Percentiles rank a stretch among this genome's conserved stretches.
Evolutionary conservation across 1,284 basidiomycete species (phyloP).

Genomic region (Ganoderma boninense): DNA sequence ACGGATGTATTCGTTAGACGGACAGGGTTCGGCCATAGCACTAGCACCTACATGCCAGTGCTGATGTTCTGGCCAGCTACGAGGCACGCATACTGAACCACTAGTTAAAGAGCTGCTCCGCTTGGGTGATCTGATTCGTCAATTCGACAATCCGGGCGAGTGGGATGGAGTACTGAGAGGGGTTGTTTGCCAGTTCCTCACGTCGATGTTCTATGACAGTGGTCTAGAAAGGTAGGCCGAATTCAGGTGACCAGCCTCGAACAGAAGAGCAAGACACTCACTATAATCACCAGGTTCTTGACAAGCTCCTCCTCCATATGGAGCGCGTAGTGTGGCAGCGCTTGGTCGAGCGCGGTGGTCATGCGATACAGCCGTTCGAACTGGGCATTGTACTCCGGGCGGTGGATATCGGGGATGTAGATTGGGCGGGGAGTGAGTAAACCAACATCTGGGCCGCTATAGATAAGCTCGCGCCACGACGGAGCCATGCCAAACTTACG

Average conservation of each 20-base stretch:
- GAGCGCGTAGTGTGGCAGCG: constrained; percentile 55
- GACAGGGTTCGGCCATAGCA: too few relatives aligned
- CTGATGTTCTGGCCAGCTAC: neutral
- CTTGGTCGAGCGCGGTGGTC: constrained; percentile 55
- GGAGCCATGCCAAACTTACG: constrained; percentile 16
- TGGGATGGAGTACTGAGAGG: constrained; percentile 61
- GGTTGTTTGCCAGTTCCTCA: constrained; percentile 47
- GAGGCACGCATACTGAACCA: constrained; percentile 2
- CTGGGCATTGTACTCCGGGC: constrained; percentile 55
- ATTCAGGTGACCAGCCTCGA: neutral
- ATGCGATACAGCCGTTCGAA: constrained; percentile 57
- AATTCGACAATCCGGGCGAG: constrained; percentile 55
- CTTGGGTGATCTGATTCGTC: constrained; percentile 50
- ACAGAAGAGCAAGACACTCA: constrained; percentile 44
- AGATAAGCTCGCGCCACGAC: neutral
- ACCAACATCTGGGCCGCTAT: neutral
- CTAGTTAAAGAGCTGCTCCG: constrained; percentile 49
- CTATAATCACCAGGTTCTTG: constrained; percentile 60
- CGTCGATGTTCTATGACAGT: constrained; percentile 62
- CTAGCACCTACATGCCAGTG: neutral
- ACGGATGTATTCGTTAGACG: too few relatives aligned
- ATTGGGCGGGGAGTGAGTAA: neutral
- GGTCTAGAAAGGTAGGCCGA: constrained; percentile 47
- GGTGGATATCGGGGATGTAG: constrained; percentile 57
- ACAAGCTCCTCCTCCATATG: constrained; percentile 55